A percentile compares a stretch with the other conserved stretches of the same genome.
Conservation (phyloP, 2,329 filamentous ascomycete species). For the Colletotrichum sp. region DNA sequence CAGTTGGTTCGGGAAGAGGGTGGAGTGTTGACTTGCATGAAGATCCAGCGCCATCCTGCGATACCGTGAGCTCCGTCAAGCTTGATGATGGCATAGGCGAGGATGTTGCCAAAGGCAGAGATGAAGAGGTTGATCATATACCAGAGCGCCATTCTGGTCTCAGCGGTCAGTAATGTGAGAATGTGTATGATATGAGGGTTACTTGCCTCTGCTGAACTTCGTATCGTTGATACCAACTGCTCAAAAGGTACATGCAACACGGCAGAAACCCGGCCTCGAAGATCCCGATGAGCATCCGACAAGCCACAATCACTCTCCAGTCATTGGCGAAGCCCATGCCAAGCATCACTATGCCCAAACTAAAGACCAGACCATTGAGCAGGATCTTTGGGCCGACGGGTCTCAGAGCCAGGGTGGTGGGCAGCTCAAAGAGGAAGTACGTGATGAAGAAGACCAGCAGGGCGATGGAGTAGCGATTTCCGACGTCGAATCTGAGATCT, state of each 20-base stretch:
- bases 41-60: conserved; percentile 35
- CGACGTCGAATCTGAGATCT: conserved; percentile 19
- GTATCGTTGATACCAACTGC: not conserved
- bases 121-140: conserved; percentile 24
- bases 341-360: conserved; percentile 29
- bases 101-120: conserved; percentile 30
- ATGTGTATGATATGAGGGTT: not conserved
- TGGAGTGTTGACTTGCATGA: conserved; percentile 22
- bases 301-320: conserved; percentile 27
- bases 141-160: conserved; percentile 31
- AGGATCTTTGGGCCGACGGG: conserved; percentile 28
- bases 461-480: conserved; percentile 19
- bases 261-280: conserved; percentile 30
- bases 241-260: conserved; percentile 3
- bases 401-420: conserved; percentile 10
- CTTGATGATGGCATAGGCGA: conserved; percentile 33
- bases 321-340: conserved; percentile 35
- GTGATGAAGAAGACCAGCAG: conserved; percentile 26
- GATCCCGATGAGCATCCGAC: conserved; percentile 25
- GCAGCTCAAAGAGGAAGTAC: not conserved
- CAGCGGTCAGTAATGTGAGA: not conserved
- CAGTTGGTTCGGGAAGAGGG: conserved; percentile 2
- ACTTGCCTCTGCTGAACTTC: not conserved
- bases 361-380: conserved; percentile 29
- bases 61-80: conserved; percentile 49